Evolutionary conservation across 2,329 filamentous ascomycete genomes (phyloP).

Genomic region (Tolypocladium album): DNA sequence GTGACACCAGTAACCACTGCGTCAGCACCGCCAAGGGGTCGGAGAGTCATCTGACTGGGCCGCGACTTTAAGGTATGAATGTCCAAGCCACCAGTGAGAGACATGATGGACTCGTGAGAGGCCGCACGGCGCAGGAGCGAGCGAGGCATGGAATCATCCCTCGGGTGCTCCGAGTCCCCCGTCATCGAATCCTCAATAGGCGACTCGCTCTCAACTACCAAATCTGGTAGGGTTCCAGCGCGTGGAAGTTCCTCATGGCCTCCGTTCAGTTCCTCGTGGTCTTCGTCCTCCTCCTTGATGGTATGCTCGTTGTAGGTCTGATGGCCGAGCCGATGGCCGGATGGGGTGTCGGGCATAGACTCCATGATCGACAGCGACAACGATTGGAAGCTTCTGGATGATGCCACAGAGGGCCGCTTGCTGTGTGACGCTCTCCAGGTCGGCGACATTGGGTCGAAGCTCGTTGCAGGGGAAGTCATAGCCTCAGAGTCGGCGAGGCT

Average conservation of each 20-base stretch:
- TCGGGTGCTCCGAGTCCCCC: conserved; percentile 17
- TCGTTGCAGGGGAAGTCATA: conserved; percentile 75
- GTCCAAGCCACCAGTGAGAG: conserved; percentile 76
- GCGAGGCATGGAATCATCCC: conserved; percentile 25
- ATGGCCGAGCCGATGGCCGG: conserved; percentile 8
- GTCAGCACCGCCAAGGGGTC: conserved; percentile 41
- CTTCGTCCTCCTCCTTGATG: conserved; percentile 29
- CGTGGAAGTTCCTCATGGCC: conserved; percentile 13
- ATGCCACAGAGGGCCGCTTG: conserved; percentile 46
- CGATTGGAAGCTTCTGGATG: conserved; percentile 37
- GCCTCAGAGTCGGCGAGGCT: conserved; percentile 49
- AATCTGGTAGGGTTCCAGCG: conserved; percentile 10
- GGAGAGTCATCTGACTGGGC: conserved; percentile 61
- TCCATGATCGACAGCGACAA: conserved; percentile 21
- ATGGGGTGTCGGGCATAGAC: conserved; percentile 14
- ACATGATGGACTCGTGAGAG: conserved; percentile 86
- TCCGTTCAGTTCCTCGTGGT: conserved; percentile 19
- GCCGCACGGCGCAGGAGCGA: conserved; percentile 50
- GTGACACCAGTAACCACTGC: conserved; percentile 48
- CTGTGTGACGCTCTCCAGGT: conserved; percentile 40
- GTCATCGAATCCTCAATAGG: conserved; percentile 24
- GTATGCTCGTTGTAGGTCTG: conserved; percentile 15
- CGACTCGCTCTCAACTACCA: conserved; percentile 13
- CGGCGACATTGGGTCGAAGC: conserved; percentile 56
- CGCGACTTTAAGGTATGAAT: conserved; percentile 72